Percentiles rank a stretch among this genome's conserved stretches.
Conservation (phyloP, 176 grass and related monocot genomes). For the Phoenix roebelenii region DNA sequence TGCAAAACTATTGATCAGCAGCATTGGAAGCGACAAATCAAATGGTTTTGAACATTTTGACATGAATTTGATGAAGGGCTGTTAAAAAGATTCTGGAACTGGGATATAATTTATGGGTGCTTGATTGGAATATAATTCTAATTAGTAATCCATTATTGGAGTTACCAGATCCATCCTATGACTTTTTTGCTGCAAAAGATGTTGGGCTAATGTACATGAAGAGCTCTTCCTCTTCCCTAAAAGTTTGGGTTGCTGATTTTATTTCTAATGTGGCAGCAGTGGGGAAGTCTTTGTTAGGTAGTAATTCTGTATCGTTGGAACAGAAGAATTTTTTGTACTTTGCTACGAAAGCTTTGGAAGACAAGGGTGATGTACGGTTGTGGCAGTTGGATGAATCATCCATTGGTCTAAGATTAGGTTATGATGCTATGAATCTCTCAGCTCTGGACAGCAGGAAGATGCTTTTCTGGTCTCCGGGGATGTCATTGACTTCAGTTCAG, state of each 20-base stretch:
- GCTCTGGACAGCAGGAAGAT: constrained; percentile 28
- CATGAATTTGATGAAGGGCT: constrained; percentile 31
- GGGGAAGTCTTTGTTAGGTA: constrained; percentile 16
- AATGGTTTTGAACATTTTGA: constrained; percentile 20
- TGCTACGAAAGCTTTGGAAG: constrained; percentile 31
- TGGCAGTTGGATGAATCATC: constrained; percentile 40
- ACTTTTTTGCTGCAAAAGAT: constrained; percentile 43
- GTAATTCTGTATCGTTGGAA: constrained; percentile 12
- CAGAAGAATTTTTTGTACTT: constrained; percentile 33
- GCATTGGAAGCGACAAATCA: constrained; percentile 14
- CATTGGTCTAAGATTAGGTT: constrained; percentile 32
- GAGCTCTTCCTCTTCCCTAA: constrained; percentile 42
- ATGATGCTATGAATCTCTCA: constrained; percentile 24
- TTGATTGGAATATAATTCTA: constrained; percentile 73
- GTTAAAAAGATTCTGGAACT: constrained; percentile 61
- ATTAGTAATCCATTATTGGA: constrained; percentile 32
- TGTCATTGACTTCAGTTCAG: constrained; percentile 44
- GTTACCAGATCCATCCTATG: constrained; percentile 46
- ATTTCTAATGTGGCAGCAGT: constrained; percentile 30
- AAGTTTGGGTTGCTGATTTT: constrained; percentile 44
- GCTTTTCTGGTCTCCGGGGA: constrained; percentile 38
- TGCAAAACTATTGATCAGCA: constrained; percentile 33
- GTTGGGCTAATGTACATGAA: constrained; percentile 55
- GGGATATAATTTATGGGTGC: constrained; percentile 70
- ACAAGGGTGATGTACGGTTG: constrained; percentile 22